Evolutionary conservation across 176 grass and related monocot genomes (phyloP).

Genomic region (Carex parvula): DNA sequence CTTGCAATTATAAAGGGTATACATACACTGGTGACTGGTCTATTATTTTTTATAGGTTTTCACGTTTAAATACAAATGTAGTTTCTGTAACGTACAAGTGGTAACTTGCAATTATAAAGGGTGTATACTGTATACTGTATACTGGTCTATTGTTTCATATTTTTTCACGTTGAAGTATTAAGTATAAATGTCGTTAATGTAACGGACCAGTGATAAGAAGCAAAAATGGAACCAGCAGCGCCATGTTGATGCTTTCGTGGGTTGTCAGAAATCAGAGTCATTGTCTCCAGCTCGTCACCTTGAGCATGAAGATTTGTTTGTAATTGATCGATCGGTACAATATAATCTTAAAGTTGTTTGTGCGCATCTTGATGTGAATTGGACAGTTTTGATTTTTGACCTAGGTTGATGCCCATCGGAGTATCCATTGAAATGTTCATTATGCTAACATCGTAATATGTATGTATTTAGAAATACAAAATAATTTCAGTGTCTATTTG

Average conservation of each 20-base stretch:
- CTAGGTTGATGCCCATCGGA: no score
- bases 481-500: no score
- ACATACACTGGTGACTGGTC: background rate
- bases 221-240: background rate
- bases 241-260: background rate
- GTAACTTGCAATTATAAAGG: background rate
- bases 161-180: background rate
- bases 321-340: no score
- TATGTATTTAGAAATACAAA: background rate
- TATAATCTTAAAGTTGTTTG: no score
- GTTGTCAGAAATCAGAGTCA: background rate
- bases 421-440: background rate
- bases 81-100: background rate
- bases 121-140: background rate
- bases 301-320: background rate
- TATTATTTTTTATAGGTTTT: background rate
- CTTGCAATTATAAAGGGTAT: slow-evolving; percentile 4
- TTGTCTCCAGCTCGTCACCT: background rate
- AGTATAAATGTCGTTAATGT: background rate
- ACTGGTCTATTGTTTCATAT: background rate
- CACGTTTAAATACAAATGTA: background rate
- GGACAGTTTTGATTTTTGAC: no score
- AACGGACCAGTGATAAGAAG: background rate
- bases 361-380: no score
- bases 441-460: background rate